Evolutionary conservation across 1,139 yeast species (phyloP).

Genomic region (Taphrina betulina): DNA sequence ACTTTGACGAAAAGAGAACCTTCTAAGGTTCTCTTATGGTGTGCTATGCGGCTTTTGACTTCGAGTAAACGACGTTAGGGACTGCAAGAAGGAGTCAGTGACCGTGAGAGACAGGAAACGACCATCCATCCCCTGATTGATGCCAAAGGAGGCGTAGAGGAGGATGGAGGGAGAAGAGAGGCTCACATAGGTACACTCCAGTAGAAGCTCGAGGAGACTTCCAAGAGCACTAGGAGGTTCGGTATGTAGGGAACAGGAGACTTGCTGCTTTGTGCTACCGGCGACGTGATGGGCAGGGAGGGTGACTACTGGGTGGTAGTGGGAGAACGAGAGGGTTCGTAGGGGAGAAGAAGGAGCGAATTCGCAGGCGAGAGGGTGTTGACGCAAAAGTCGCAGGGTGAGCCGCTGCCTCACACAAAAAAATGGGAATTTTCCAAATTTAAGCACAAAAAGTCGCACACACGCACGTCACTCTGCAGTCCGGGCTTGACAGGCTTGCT

Average conservation of each 20-base stretch:
- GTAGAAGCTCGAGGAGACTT: no score
- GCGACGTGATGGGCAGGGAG: slow-evolving; percentile 29
- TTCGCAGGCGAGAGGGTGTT: no score
- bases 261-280: neutral
- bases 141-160: neutral
- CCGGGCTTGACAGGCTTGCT: no score
- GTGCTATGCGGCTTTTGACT: slow-evolving; percentile 27
- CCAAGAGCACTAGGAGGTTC: slow-evolving; percentile 18
- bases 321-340: no score
- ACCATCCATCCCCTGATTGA: neutral
- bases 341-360: no score
- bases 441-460: neutral
- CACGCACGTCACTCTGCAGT: neutral
- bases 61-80: slow-evolving; percentile 25
- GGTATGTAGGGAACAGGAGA: slow-evolving; percentile 19
- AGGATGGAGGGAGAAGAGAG: neutral
- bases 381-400: no score
- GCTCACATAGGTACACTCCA: slow-evolving; percentile 23
- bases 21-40: slow-evolving; percentile 29
- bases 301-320: no score
- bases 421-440: neutral
- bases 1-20: slow-evolving; percentile 17
- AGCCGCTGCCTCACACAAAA: no score
- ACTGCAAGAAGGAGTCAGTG: slow-evolving; percentile 1
- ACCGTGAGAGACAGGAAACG: neutral